A percentile compares a stretch with the other conserved stretches of the same genome.
Evolutionary conservation across 768 basidiomycete genomes (phyloP).

Genomic region (Kwoniella bestiolae): DNA sequence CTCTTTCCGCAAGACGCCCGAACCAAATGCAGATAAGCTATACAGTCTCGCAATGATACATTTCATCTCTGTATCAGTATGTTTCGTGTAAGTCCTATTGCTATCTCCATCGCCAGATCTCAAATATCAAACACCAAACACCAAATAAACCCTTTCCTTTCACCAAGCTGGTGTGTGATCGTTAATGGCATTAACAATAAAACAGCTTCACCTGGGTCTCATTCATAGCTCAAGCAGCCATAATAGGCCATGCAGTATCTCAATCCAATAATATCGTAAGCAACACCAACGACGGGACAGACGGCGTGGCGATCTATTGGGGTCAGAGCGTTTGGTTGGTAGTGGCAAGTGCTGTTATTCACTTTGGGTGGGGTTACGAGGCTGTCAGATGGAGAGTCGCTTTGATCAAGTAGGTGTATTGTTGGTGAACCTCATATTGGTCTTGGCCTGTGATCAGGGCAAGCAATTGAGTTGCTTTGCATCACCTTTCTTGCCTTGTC

Average conservation of each 20-base stretch:
- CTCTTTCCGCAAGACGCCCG: constrained; percentile 33
- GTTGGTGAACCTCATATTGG: no score
- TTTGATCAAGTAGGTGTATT: neutral
- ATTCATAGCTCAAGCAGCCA: constrained; percentile 47
- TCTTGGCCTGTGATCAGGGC: no score
- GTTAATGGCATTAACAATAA: no score
- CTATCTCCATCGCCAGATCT: neutral
- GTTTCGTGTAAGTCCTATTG: constrained; percentile 36
- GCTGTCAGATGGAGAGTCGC: constrained; percentile 45
- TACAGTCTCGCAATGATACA: constrained; percentile 41
- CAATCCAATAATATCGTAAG: constrained; percentile 20
- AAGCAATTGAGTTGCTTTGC: no score
- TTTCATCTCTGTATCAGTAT: constrained; percentile 37
- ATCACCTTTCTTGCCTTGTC: no score
- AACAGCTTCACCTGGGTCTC: constrained; percentile 50
- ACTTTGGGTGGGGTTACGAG: constrained; percentile 51
- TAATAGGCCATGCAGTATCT: constrained; percentile 39
- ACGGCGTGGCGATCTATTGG: constrained; percentile 39
- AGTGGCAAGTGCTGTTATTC: constrained; percentile 41
- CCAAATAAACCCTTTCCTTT: no score
- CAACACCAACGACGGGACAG: constrained; percentile 6
- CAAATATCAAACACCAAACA: neutral
- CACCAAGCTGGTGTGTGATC: no score
- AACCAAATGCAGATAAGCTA: constrained; percentile 45
- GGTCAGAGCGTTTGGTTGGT: constrained; percentile 47